phyloP scores from a whole-genome alignment of 108 stramenopile species.

The Pinguiococcus pyrenoidosus region DNA sequence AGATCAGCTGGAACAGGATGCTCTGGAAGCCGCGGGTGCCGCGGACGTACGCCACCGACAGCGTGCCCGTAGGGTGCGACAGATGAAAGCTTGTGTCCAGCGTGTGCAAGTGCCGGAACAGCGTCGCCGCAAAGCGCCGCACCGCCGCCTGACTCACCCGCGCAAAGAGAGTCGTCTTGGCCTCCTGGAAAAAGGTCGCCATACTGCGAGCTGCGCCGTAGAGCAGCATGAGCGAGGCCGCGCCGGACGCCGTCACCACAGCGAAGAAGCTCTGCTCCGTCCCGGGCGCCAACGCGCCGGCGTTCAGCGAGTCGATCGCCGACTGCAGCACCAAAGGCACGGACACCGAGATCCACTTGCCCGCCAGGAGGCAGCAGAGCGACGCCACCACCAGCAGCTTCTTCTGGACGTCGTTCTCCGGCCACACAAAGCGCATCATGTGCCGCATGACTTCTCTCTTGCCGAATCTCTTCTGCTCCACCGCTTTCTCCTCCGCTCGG shows the following conservation, averaged over 20 bases:
- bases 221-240: neutral
- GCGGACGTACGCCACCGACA: conserved; percentile 3
- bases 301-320: neutral
- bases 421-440: no score
- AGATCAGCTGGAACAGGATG: neutral
- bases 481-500: no score
- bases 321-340: neutral
- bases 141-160: neutral
- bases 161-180: no score
- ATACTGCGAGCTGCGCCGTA: no score
- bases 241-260: neutral
- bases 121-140: neutral
- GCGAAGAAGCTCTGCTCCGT: neutral
- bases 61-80: neutral
- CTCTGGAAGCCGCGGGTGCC: neutral
- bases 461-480: no score
- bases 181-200: no score
- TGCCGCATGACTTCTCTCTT: no score
- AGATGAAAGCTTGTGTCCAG: neutral
- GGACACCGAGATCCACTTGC: neutral
- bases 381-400: neutral
- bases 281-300: neutral
- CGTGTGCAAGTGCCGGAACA: neutral
- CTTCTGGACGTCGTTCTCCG: no score
- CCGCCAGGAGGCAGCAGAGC: neutral